Percentiles rank a stretch among this genome's conserved stretches.
Evolutionary conservation across 257 asterid species (phyloP).

Genomic region (Solanum sitiens): DNA sequence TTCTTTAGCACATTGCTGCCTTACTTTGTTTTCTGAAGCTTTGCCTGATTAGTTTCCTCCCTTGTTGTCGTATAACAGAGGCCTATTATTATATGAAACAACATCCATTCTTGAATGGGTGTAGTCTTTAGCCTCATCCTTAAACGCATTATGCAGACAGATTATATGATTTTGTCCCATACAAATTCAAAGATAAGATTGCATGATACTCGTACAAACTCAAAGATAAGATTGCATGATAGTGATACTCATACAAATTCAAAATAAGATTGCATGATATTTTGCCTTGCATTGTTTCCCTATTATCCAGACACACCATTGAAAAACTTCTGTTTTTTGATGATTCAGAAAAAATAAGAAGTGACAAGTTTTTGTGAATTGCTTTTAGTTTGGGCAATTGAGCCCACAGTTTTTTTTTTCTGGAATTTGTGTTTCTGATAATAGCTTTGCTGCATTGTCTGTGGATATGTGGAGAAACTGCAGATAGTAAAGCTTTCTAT

Average conservation of each 20-base stretch:
- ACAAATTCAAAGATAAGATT: not conserved
- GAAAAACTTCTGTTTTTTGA: not conserved
- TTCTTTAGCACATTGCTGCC: not conserved
- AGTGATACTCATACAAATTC: no score
- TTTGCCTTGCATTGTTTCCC: not conserved
- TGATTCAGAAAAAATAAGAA: not conserved
- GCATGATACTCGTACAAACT: not conserved
- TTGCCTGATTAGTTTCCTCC: not conserved
- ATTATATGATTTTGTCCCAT: not conserved
- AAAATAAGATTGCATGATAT: no score
- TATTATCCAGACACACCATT: not conserved
- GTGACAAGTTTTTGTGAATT: not conserved
- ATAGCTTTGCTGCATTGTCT: not conserved
- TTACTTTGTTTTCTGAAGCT: not conserved
- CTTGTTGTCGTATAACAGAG: not conserved
- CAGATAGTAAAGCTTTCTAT: not conserved
- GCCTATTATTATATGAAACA: not conserved
- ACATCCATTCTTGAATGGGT: not conserved
- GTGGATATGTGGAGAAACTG: not conserved
- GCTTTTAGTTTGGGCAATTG: not conserved
- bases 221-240: not conserved
- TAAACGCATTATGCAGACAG: not conserved
- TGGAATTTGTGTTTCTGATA: not conserved
- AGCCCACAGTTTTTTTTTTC: not conserved
- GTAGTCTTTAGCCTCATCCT: not conserved